phyloP scores from a whole-genome alignment of 2,329 filamentous ascomycete genomes.

The Neofusicoccum sp. region DNA sequence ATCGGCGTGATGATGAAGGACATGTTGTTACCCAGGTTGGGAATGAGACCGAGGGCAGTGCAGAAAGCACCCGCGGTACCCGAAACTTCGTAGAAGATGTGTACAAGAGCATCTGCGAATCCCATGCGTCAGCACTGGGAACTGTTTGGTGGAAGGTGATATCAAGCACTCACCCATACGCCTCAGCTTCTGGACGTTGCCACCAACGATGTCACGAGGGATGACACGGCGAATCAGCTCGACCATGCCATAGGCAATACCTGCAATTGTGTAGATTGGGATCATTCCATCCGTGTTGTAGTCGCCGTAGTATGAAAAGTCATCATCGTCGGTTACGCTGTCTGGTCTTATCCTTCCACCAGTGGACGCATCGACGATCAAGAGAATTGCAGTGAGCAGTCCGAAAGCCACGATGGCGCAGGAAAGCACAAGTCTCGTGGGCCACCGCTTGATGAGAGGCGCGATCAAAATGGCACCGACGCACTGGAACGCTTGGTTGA shows the following conservation, averaged over 20 bases:
- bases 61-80: slow-evolving; percentile 50
- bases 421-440: slow-evolving; percentile 47
- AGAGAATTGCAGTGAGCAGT: slow-evolving; percentile 47
- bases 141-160: slow-evolving; percentile 18
- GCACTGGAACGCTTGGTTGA: slow-evolving; percentile 53
- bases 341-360: slow-evolving; percentile 45
- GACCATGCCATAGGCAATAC: slow-evolving; percentile 48
- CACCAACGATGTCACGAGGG: slow-evolving; percentile 52
- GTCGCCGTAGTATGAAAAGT: slow-evolving; percentile 45
- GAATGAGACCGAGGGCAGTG: slow-evolving; percentile 52
- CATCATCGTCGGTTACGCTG: slow-evolving; percentile 25
- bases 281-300: slow-evolving; percentile 53
- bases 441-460: slow-evolving; percentile 49
- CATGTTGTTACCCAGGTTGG: slow-evolving; percentile 51
- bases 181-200: slow-evolving; percentile 50
- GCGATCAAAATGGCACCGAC: slow-evolving; percentile 52
- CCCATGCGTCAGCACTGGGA: neutral
- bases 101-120: slow-evolving; percentile 37
- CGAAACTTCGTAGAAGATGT: slow-evolving; percentile 51
- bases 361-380: slow-evolving; percentile 50
- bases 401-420: slow-evolving; percentile 47
- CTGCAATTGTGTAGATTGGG: slow-evolving; percentile 47
- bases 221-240: slow-evolving; percentile 53
- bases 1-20: slow-evolving; percentile 50
- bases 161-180: slow-evolving; percentile 35